A percentile compares a stretch with the other conserved stretches of the same genome.
Conservation (phyloP, 176 grass and related monocot species). For the Lolium multiflorum region DNA sequence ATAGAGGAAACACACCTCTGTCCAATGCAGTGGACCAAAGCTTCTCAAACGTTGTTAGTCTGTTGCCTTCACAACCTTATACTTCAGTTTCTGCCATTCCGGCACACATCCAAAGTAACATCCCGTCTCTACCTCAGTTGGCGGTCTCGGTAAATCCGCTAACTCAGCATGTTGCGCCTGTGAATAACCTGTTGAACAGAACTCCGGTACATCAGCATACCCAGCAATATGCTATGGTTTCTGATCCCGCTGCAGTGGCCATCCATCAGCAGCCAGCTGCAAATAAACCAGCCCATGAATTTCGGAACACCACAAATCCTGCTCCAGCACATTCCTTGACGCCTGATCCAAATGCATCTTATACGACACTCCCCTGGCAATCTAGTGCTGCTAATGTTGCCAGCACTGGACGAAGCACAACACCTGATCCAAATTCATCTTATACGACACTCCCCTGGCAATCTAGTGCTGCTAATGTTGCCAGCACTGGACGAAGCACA, state of each 20-base stretch:
- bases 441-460: constrained; percentile 51
- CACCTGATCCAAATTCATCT: constrained; percentile 42
- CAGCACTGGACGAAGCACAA: constrained; percentile 18
- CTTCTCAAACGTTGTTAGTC: constrained; percentile 60
- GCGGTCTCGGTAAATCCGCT: constrained; percentile 42
- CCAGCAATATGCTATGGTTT: constrained; percentile 31
- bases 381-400: constrained; percentile 29
- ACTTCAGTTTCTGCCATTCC: constrained; percentile 54
- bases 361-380: constrained; percentile 51
- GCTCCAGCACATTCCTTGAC: constrained; percentile 7
- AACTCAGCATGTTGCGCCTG: constrained; percentile 43
- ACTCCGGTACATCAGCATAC: constrained; percentile 40
- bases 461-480: constrained; percentile 29
- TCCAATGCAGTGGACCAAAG: constrained; percentile 39
- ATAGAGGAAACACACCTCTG: constrained; percentile 24
- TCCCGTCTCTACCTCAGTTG: constrained; percentile 29
- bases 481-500: constrained; percentile 17
- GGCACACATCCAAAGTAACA: constrained; percentile 42
- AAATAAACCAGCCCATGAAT: constrained; percentile 49
- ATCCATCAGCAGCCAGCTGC: constrained; percentile 45
- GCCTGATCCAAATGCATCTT: constrained; percentile 38
- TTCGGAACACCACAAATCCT: constrained; percentile 37
- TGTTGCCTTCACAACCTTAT: constrained; percentile 49
- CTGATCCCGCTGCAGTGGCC: constrained; percentile 30
- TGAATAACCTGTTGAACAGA: constrained; percentile 52